Base-by-base conservation (phyloP, 768 basidiomycete species). In the Phaeotremella fagi region DNA sequence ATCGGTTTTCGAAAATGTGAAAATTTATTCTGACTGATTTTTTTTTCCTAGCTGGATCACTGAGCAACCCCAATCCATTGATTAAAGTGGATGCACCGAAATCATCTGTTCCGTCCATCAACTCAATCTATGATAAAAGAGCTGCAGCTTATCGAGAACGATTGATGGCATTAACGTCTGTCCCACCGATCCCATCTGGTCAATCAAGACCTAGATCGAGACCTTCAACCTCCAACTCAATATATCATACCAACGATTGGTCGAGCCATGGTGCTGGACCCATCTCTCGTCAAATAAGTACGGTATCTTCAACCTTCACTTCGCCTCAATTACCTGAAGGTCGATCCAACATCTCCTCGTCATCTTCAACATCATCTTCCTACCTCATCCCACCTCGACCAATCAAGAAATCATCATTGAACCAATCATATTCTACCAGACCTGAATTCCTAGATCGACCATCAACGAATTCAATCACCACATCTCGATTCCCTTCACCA, bases 71-170 rank as follows among this genome's bases (percentile, higher is more conserved):
- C 38, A 18, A 41, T 41, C 38, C 38, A 20, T 18, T 62, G 23
- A 49, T 54, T 36, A 55, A 35, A 22, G 48, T 64, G 4, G 54
- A 62, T 20, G 60, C 68, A 11, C 66, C 70, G 0, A 50, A 54
- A 42, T 55, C 69, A 1, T 59, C 70, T 0, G 57, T 71, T 3
- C 72, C 72, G 3, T 60, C 66, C 22, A 70, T 74, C 63, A 72
- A 69, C 62, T 61, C 41, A 22, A 74, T 74, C 41, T 74, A 74
- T 58, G 72, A 74, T 35, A 60, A 61, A 24, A 62, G 72, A 14
- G 72, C 72, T 3, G 65, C 63, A 7, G 68, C 71, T 2, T 74
- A 74, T 38, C 56, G 68, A 0, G 67, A 72, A n/a, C 65, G 63
- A 24, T 63, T 70, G 52, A 42, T 59, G 12, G 66, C 72, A 0